Conservation (phyloP, 2,329 filamentous ascomycete genomes). For the Aspergillus cejpii region DNA sequence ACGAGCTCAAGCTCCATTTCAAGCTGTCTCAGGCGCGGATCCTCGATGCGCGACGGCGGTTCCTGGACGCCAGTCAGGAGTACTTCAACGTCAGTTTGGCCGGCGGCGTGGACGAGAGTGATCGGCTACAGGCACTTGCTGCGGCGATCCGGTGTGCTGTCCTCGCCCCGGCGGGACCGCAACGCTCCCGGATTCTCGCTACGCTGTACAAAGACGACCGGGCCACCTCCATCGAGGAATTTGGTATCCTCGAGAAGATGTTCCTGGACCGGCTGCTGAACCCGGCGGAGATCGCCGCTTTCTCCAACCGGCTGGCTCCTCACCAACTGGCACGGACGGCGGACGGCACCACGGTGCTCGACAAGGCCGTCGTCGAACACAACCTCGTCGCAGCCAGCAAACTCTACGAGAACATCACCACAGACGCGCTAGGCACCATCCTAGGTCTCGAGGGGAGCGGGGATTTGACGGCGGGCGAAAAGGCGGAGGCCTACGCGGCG, state of each 20-base stretch:
- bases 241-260: conserved; percentile 92
- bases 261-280: conserved; percentile 81
- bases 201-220: conserved; percentile 92
- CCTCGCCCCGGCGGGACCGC: conserved; percentile 81
- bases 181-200: conserved; percentile 70
- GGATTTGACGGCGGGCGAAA: conserved; percentile 51
- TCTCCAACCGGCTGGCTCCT: conserved; percentile 69
- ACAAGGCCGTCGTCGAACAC: conserved; percentile 91
- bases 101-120: conserved; percentile 71
- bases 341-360: conserved; percentile 87
- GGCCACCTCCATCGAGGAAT: conserved; percentile 66
- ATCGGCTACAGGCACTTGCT: conserved; percentile 74
- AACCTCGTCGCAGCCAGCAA: conserved; percentile 82
- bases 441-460: conserved; percentile 60
- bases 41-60: conserved; percentile 80
- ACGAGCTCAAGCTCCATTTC: conserved; percentile 73
- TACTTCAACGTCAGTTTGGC: conserved; percentile 85
- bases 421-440: conserved; percentile 67
- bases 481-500: conserved; percentile 85
- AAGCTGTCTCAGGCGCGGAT: conserved; percentile 88
- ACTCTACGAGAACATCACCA: conserved; percentile 69
- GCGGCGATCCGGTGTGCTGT: conserved; percentile 90
- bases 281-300: conserved; percentile 75
- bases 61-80: conserved; percentile 76
- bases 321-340: conserved; percentile 87